Evolutionary conservation across 768 basidiomycete species (phyloP).

Genomic region (Leccinum incarnatum): DNA sequence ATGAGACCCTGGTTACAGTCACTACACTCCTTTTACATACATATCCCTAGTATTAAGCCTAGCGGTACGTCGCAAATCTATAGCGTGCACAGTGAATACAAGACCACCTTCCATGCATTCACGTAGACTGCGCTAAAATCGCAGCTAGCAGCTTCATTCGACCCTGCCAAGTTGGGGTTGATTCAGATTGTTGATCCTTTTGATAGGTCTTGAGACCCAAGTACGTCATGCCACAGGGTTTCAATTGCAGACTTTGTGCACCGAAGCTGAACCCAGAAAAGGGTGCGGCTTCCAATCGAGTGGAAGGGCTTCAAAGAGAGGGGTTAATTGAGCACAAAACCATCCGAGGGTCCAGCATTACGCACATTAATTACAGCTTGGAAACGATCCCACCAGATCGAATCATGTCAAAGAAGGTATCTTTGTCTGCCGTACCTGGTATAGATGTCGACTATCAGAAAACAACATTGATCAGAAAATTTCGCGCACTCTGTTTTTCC

Average conservation of each 20-base stretch:
- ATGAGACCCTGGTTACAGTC: background rate
- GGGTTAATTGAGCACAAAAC: background rate
- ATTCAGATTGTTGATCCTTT: background rate
- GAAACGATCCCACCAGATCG: conserved; percentile 78
- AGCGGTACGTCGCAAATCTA: background rate
- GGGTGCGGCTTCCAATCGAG: background rate
- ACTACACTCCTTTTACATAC: background rate
- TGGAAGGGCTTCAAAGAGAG: background rate
- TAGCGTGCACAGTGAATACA: background rate
- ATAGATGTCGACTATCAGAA: conserved; percentile 6
- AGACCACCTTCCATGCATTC: background rate
- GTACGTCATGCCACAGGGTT: background rate
- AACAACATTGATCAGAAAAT: conserved; percentile 3
- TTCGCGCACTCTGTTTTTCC: conserved; percentile 54
- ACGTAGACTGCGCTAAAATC: background rate
- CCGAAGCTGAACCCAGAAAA: background rate
- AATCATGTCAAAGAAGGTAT: conserved; percentile 82
- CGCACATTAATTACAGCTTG: conserved; percentile 42
- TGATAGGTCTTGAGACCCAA: background rate
- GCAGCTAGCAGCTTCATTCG: background rate
- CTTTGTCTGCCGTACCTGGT: conserved; percentile 59
- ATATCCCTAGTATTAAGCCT: background rate
- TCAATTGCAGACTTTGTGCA: background rate
- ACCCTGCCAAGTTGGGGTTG: background rate
- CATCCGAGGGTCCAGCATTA: background rate